Conservation (phyloP, 2,329 filamentous ascomycete species). For the Venturia effusa region DNA sequence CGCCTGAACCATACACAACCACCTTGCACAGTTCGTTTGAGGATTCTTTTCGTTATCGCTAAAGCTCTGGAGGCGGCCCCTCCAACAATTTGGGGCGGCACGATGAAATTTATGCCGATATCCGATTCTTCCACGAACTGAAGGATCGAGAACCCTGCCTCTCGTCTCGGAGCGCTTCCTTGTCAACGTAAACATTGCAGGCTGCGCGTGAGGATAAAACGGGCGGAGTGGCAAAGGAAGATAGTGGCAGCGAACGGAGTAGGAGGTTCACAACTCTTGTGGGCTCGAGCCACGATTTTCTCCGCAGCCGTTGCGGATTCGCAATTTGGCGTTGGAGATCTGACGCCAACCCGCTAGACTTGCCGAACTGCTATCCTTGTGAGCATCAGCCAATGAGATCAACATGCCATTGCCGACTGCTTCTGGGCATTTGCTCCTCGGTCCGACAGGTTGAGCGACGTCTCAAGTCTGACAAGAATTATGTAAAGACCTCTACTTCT, state of each 20-base stretch:
- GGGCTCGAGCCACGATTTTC: constrained; percentile 4
- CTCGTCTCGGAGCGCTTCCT: neutral
- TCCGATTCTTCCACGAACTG: neutral
- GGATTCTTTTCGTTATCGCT: neutral
- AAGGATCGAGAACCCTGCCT: neutral
- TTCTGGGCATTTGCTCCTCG: neutral
- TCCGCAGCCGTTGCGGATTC: constrained; percentile 4
- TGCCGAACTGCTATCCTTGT: neutral
- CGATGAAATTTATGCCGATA: neutral
- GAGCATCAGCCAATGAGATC: neutral
- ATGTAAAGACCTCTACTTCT: neutral
- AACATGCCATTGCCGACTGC: neutral
- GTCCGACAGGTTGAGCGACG: neutral
- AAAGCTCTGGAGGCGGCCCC: neutral
- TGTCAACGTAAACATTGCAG: neutral
- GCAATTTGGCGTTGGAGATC: constrained; percentile 4
- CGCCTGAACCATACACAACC: neutral
- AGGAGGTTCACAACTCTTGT: neutral
- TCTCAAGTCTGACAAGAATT: neutral
- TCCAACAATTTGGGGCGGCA: neutral
- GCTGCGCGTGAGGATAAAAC: neutral
- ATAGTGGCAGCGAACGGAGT: no score
- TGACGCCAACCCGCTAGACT: neutral
- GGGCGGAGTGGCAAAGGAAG: neutral
- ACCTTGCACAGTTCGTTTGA: neutral